phyloP scores from a whole-genome alignment of 805 yeast genomes.

The Tetrapisispora fleetii region DNA sequence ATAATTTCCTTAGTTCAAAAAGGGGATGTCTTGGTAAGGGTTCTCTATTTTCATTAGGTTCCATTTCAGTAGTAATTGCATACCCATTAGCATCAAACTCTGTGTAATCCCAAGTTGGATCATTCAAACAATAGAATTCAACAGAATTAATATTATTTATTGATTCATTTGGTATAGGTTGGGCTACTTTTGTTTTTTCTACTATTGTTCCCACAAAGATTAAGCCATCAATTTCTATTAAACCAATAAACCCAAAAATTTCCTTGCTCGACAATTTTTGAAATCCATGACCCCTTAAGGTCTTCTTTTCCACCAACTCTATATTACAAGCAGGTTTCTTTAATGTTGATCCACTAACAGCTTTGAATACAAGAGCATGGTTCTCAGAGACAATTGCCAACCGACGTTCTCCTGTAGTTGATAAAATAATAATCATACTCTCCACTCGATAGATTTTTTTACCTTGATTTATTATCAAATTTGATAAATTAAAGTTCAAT shows the following conservation, averaged over 20 bases:
- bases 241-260: slow-evolving; percentile 69
- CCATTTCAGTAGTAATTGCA: slow-evolving; percentile 30
- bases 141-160: slow-evolving; percentile 73
- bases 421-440: slow-evolving; percentile 19
- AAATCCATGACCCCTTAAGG: slow-evolving; percentile 32
- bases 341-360: slow-evolving; percentile 12
- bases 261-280: slow-evolving; percentile 37
- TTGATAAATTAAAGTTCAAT: background rate
- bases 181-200: slow-evolving; percentile 66
- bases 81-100: slow-evolving; percentile 59
- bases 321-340: slow-evolving; percentile 34
- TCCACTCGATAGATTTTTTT: background rate
- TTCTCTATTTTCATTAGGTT: slow-evolving; percentile 4
- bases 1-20: slow-evolving; percentile 60
- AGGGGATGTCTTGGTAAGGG: slow-evolving; percentile 67
- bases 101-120: slow-evolving; percentile 71
- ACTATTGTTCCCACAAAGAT: slow-evolving; percentile 74
- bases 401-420: slow-evolving; percentile 5
- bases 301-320: slow-evolving; percentile 35
- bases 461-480: too few relatives aligned
- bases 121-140: slow-evolving; percentile 71
- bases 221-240: slow-evolving; percentile 58
- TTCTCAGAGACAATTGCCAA: slow-evolving; percentile 10
- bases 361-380: slow-evolving; percentile 11
- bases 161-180: slow-evolving; percentile 68